Conservation (phyloP, 768 basidiomycete genomes). For the Hortiboletus flavorubellus region DNA sequence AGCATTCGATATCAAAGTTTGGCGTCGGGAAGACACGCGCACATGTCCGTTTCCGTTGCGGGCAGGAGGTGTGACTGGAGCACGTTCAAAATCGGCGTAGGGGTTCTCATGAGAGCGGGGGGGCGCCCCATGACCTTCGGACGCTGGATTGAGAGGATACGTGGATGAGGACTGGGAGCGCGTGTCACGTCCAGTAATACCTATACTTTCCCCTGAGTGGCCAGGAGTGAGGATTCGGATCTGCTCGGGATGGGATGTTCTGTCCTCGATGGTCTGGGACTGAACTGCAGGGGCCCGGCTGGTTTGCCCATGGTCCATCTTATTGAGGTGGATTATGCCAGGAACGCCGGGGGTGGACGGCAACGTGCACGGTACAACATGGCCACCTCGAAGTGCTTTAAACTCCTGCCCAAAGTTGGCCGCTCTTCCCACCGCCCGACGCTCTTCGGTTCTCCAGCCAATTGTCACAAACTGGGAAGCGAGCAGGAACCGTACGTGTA, state of each 20-base stretch:
- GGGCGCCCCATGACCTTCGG: conserved; percentile 1
- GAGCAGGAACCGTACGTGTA: no score
- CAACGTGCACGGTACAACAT: not conserved
- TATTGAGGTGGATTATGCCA: not conserved
- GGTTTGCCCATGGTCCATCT: conserved; percentile 16
- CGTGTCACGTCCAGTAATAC: not conserved
- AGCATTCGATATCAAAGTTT: not conserved
- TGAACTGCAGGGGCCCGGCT: not conserved
- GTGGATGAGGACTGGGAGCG: not conserved
- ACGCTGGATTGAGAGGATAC: conserved; percentile 2
- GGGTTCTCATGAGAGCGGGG: conserved; percentile 2
- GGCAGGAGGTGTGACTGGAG: conserved; percentile 1
- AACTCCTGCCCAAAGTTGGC: not conserved
- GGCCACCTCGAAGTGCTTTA: conserved; percentile 4
- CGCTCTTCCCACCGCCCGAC: not conserved
- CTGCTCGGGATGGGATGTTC: conserved; percentile 1
- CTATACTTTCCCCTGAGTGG: not conserved
- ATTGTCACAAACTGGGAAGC: no score
- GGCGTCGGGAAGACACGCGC: conserved; percentile 13
- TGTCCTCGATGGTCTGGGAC: not conserved
- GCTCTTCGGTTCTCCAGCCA: not conserved
- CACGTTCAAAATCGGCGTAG: conserved; percentile 5
- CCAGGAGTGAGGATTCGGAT: not conserved
- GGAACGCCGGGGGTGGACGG: not conserved
- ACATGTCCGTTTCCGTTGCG: conserved; percentile 17